Evolutionary conservation across 768 basidiomycete species (phyloP).

Genomic region (Pleurotus djamor): DNA sequence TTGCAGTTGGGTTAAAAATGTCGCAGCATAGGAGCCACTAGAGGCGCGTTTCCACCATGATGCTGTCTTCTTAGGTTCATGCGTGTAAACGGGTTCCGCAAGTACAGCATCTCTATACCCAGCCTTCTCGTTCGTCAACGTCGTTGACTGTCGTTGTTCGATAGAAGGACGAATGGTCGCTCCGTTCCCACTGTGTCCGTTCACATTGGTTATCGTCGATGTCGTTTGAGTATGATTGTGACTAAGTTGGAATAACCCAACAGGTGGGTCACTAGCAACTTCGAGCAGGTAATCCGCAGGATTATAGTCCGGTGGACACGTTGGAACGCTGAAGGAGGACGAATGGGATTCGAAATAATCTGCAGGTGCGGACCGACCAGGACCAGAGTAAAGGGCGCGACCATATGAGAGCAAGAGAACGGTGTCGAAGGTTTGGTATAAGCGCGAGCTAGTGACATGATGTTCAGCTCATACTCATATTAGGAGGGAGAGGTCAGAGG

Average conservation of each 20-base stretch:
- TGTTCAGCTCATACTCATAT: neutral
- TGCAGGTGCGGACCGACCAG: conserved; percentile 68
- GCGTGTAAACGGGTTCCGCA: neutral
- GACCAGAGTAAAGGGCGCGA: conserved; percentile 74
- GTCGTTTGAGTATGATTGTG: neutral
- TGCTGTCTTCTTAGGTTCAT: neutral
- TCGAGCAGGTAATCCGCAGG: conserved; percentile 92
- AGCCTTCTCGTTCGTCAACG: conserved; percentile 9
- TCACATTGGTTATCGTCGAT: neutral
- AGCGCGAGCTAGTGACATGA: conserved; percentile 52
- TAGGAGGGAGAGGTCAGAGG: neutral
- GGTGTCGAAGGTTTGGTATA: conserved; percentile 84
- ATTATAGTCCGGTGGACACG: conserved; percentile 76
- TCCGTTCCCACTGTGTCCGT: neutral
- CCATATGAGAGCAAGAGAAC: conserved; percentile 80
- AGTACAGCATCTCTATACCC: conserved; percentile 7
- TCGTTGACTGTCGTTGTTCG: conserved; percentile 9
- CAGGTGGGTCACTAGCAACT: conserved; percentile 69
- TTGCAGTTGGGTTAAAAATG: conserved; percentile 88
- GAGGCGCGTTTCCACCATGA: neutral
- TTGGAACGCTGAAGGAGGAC: conserved; percentile 38
- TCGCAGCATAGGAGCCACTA: conserved; percentile 54
- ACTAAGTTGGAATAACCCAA: conserved; percentile 37
- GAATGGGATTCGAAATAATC: conserved; percentile 58
- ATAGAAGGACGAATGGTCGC: neutral